Conservation (phyloP, 208 protist genomes). For the Leishmania martiniquensis region DNA sequence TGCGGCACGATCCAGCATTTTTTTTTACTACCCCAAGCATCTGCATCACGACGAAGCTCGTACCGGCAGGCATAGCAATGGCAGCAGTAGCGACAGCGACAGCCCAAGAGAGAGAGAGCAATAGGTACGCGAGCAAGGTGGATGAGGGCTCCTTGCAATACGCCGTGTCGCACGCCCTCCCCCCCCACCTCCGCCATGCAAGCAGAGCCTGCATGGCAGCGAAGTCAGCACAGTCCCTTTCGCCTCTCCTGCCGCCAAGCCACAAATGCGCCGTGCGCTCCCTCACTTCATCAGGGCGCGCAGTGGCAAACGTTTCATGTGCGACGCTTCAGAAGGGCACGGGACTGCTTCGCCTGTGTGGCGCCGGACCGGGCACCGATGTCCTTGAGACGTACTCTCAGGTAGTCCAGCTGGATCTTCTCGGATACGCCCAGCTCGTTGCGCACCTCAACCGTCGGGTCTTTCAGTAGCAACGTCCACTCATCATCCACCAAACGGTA, state of each 20-base stretch:
- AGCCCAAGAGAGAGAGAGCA: not conserved
- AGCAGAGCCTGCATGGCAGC: not conserved
- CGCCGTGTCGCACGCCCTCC: not conserved
- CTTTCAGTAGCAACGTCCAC: conserved; percentile 88
- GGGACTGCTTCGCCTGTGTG: conserved; percentile 5
- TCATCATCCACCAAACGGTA: conserved; percentile 71
- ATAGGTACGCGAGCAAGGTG: not conserved
- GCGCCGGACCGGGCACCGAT: conserved; percentile 6
- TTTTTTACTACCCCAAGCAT: not conserved
- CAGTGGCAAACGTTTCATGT: not conserved
- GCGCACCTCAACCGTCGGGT: conserved; percentile 66
- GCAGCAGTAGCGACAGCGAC: conserved; percentile 2
- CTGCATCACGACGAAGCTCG: not conserved
- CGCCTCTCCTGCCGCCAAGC: not conserved
- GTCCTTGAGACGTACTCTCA: conserved; percentile 62
- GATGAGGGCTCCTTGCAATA: not conserved
- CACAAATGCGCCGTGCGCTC: not conserved
- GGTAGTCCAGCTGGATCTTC: conserved; percentile 74
- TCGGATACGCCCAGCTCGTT: conserved; percentile 63
- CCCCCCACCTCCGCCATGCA: not conserved
- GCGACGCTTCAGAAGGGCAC: conserved; percentile 8
- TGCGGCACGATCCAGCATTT: not conserved
- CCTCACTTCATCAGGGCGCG: no score
- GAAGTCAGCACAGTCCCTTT: not conserved
- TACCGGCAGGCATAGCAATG: not conserved